These are phyloP conservation scores for Gossypium mustelinum DNA, from an alignment of 345 rosid genomes.

Conservation along the genomic window DNA sequence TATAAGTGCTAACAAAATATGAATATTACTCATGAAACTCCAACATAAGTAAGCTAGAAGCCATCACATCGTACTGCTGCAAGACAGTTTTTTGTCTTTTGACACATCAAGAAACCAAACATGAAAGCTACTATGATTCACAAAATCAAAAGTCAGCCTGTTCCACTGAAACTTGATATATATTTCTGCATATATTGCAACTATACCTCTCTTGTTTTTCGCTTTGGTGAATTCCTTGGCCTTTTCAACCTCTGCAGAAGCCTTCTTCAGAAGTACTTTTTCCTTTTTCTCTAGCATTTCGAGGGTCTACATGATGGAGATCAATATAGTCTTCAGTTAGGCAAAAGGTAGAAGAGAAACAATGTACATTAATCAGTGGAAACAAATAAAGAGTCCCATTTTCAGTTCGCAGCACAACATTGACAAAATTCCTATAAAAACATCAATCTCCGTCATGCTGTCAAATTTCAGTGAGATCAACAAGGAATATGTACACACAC, in stretches of 20 bases:
- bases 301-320: slow-evolving; percentile 48
- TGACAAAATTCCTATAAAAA: background rate
- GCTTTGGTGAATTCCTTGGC: slow-evolving; percentile 57
- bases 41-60: background rate
- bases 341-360: background rate
- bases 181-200: background rate
- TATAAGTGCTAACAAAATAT: background rate
- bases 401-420: background rate
- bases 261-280: slow-evolving; percentile 68
- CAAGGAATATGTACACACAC: background rate
- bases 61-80: background rate
- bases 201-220: slow-evolving; percentile 60
- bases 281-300: slow-evolving; percentile 96
- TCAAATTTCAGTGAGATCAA: background rate
- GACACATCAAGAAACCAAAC: background rate
- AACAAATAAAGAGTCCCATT: background rate
- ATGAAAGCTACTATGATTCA: background rate
- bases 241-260: slow-evolving; percentile 59
- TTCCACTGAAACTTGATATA: background rate
- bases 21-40: background rate
- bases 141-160: background rate
- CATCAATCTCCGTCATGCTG: background rate
- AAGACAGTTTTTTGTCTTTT: background rate
- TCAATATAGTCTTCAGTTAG: background rate
- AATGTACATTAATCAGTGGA: background rate